phyloP scores from a whole-genome alignment of 257 asterid species.

The Rauvolfia tetraphylla region DNA sequence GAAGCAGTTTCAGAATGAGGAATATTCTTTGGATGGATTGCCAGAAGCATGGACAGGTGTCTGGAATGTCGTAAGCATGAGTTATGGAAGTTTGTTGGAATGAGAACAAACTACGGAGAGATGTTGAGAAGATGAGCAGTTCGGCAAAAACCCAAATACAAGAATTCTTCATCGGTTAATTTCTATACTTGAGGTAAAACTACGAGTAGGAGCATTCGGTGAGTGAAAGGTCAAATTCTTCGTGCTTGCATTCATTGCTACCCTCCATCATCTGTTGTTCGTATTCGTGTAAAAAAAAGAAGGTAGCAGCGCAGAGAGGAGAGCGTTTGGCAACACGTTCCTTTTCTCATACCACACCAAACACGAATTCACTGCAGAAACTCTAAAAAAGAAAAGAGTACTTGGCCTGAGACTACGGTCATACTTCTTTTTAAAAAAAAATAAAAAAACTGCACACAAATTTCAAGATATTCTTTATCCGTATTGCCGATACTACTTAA shows the following conservation, averaged over 20 bases:
- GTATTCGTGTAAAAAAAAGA: neutral
- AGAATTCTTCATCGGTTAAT: constrained; percentile 7
- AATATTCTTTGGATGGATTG: constrained; percentile 22
- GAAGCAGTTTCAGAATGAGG: constrained; percentile 12
- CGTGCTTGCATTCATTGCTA: neutral
- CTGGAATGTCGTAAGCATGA: constrained; percentile 12
- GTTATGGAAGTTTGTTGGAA: constrained; percentile 7
- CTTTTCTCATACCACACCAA: constrained; percentile 9
- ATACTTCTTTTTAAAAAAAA: no score
- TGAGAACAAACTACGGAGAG: neutral
- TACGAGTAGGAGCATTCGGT: no score
- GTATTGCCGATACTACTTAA: no score
- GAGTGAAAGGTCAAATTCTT: neutral
- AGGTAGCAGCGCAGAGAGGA: neutral
- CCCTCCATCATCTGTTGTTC: constrained; percentile 1
- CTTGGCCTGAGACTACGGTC: no score
- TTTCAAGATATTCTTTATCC: no score
- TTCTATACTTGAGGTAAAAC: neutral
- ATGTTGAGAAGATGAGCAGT: neutral
- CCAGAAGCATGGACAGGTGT: constrained; percentile 23
- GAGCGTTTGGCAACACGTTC: constrained; percentile 4
- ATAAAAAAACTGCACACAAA: no score
- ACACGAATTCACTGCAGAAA: neutral
- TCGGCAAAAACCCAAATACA: neutral
- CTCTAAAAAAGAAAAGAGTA: no score